phyloP scores from a whole-genome alignment of 768 basidiomycete species.

The Amanita muscaria region DNA sequence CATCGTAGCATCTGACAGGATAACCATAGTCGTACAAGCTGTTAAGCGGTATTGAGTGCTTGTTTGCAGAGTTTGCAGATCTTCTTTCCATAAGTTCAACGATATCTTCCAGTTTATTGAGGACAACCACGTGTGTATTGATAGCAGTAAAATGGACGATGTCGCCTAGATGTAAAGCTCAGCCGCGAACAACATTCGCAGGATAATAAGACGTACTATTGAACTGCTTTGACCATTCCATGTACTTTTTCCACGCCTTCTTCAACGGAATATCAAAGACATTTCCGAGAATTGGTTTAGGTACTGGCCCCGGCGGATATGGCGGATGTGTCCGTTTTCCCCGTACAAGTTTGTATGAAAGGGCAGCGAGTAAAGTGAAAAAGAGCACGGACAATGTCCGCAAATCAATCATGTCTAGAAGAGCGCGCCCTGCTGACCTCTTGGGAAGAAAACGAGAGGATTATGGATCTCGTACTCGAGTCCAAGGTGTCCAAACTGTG shows the following conservation, averaged over 20 bases:
- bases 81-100: conserved; percentile 10
- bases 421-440: no score
- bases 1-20: no score
- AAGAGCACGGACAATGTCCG: no score
- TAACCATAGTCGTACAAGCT: conserved; percentile 12
- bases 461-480: no score
- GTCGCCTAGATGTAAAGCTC: neutral
- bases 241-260: neutral
- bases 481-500: no score
- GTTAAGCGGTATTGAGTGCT: conserved; percentile 13
- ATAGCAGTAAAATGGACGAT: conserved; percentile 7
- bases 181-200: no score
- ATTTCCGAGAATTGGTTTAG: conserved; percentile 3
- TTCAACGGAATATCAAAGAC: neutral
- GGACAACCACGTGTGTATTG: conserved; percentile 2
- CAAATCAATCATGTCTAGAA: no score
- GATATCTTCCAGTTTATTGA: conserved; percentile 7
- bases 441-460: no score
- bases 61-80: conserved; percentile 15
- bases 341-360: no score
- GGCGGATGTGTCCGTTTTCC: no score
- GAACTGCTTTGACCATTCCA: neutral
- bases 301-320: neutral
- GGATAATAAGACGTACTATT: neutral
- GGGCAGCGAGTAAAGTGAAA: no score